phyloP scores from a whole-genome alignment of 495 filamentous ascomycete species.

The Lophium mytilinum region DNA sequence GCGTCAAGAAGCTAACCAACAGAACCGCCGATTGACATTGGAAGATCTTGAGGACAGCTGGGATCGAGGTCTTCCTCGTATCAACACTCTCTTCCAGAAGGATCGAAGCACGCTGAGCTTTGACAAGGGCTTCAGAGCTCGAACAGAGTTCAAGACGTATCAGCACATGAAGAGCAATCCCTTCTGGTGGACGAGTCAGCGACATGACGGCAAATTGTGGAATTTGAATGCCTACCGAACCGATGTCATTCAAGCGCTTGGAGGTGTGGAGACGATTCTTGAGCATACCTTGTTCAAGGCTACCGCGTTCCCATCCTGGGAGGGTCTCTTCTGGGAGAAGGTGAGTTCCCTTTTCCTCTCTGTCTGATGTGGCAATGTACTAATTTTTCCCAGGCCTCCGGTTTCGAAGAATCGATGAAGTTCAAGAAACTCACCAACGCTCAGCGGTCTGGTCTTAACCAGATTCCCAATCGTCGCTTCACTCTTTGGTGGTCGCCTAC shows the following conservation, averaged over 20 bases:
- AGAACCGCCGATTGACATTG: constrained; percentile 88
- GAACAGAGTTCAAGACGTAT: constrained; percentile 97
- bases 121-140: constrained; percentile 94
- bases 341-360: too few relatives aligned
- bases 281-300: constrained; percentile 99
- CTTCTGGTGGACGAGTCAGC: constrained; percentile 98
- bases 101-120: constrained; percentile 96
- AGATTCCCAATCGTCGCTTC: constrained; percentile 98
- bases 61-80: constrained; percentile 96
- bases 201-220: constrained; percentile 98
- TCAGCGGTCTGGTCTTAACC: constrained; percentile 95
- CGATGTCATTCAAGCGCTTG: constrained; percentile 96
- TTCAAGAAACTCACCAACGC: constrained; percentile 99
- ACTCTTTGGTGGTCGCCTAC: constrained; percentile 92
- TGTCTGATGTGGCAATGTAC: too few relatives aligned
- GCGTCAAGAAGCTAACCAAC: constrained; percentile 91
- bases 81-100: constrained; percentile 99
- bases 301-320: constrained; percentile 97
- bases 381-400: constrained; percentile 40
- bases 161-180: constrained; percentile 99
- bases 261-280: constrained; percentile 98
- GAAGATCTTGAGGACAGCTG: constrained; percentile 98
- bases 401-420: constrained; percentile 86
- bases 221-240: constrained; percentile 97
- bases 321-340: constrained; percentile 97